phyloP scores from a whole-genome alignment of 1,139 yeast species.

The Blastobotrys proliferans region DNA sequence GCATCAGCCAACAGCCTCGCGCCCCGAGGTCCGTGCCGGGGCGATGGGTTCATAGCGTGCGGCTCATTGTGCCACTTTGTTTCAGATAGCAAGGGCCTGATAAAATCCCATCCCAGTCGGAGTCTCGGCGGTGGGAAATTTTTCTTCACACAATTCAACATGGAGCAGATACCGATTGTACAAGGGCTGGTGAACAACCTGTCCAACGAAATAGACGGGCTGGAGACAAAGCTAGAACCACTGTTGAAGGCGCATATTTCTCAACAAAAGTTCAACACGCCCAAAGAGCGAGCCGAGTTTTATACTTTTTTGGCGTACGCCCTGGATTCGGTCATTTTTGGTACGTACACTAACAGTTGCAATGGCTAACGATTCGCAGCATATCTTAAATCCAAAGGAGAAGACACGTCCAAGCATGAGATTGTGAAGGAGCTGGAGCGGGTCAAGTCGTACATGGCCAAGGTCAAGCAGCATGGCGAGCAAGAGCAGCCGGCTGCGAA shows the following conservation, averaged over 20 bases:
- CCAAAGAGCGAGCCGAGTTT: conserved; percentile 34
- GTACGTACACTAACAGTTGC: conserved; percentile 18
- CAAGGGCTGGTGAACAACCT: conserved; percentile 27
- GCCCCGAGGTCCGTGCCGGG: neutral
- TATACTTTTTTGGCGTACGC: conserved; percentile 38
- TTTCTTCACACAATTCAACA: conserved; percentile 10
- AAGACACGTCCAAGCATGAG: conserved; percentile 54
- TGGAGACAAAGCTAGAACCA: conserved; percentile 28
- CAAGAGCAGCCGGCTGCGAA: conserved; percentile 2
- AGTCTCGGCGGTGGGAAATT: neutral
- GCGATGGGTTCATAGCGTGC: no score
- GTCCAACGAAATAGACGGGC: conserved; percentile 27
- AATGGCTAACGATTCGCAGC: conserved; percentile 35
- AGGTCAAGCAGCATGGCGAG: conserved; percentile 46
- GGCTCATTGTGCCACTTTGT: no score
- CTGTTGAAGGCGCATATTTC: conserved; percentile 26
- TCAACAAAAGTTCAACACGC: conserved; percentile 27
- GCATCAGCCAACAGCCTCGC: no score
- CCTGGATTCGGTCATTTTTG: conserved; percentile 41
- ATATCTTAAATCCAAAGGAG: conserved; percentile 58
- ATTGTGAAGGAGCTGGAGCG: conserved; percentile 67
- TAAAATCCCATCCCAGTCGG: neutral
- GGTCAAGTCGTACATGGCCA: conserved; percentile 64
- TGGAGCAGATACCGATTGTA: conserved; percentile 28
- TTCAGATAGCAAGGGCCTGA: neutral